phyloP scores from a whole-genome alignment of 108 stramenopile species.

The Asterionellopsis glacialis region DNA sequence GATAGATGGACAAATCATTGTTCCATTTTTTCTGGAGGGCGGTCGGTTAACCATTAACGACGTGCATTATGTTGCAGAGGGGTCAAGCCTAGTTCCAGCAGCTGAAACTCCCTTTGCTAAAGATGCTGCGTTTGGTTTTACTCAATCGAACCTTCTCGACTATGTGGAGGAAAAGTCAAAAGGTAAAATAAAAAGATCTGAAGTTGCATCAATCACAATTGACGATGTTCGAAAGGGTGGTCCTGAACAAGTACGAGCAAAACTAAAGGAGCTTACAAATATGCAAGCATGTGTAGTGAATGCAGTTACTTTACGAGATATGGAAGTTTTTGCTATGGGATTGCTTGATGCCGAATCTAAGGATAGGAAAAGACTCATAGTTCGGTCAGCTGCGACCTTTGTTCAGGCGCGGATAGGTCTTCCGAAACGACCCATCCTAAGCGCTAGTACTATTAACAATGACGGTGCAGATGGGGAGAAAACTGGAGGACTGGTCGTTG shows the following conservation, averaged over 20 bases:
- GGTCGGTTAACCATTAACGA: constrained; percentile 37
- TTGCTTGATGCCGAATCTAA: constrained; percentile 6
- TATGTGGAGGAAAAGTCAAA: constrained; percentile 45
- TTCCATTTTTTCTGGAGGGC: constrained; percentile 47
- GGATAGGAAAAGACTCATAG: constrained; percentile 10
- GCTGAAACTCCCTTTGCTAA: constrained; percentile 45
- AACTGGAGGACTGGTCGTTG: constrained; percentile 19
- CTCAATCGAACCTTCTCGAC: constrained; percentile 32
- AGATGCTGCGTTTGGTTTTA: constrained; percentile 49
- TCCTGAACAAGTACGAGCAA: constrained; percentile 3
- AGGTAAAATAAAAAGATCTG: constrained; percentile 6
- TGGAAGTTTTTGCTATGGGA: constrained; percentile 19
- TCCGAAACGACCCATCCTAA: constrained; percentile 33
- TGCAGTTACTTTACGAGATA: constrained; percentile 31
- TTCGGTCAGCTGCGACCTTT: constrained; percentile 33
- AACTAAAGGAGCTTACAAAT: constrained; percentile 1
- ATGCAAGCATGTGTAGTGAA: constrained; percentile 33
- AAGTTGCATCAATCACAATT: constrained; percentile 6
- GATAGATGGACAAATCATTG: constrained; percentile 26
- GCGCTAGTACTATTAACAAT: constrained; percentile 7
- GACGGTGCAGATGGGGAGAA: neutral
- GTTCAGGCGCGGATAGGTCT: constrained; percentile 33
- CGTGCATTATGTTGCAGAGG: constrained; percentile 24
- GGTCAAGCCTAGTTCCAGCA: constrained; percentile 22
- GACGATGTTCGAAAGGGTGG: constrained; percentile 14